Percentiles rank a stretch among this genome's conserved stretches.
These are phyloP conservation scores for Pseudocercospora fijiensis DNA, from an alignment of 2,329 filamentous ascomycete genomes.

Conservation along the genomic window DNA sequence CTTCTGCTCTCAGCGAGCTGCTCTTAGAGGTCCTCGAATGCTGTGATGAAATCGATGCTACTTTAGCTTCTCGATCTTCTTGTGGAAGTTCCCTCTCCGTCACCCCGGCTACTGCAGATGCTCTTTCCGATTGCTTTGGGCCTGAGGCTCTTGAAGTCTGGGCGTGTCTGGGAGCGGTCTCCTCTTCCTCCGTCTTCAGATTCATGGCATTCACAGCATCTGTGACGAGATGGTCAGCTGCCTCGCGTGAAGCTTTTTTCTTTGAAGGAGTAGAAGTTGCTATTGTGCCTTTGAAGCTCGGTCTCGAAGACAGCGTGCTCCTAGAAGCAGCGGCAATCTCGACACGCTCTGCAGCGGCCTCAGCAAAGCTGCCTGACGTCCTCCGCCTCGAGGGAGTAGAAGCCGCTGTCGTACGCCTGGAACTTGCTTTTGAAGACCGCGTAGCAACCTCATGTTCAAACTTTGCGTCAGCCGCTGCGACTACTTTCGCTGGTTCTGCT, in stretches of 20 bases:
- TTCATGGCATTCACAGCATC: too few relatives aligned
- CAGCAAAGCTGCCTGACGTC: too few relatives aligned
- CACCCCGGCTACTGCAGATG: neutral
- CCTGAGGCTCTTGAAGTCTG: neutral
- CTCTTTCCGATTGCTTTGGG: neutral
- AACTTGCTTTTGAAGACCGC: too few relatives aligned
- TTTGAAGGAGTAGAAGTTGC: too few relatives aligned
- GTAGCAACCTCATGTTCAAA: neutral
- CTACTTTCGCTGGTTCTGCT: too few relatives aligned
- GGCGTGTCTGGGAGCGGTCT: neutral
- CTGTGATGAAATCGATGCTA: neutral
- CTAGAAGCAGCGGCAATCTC: too few relatives aligned
- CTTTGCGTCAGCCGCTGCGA: too few relatives aligned
- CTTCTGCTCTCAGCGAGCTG: neutral
- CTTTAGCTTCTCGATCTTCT: neutral
- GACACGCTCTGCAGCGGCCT: too few relatives aligned
- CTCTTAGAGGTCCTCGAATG: neutral
- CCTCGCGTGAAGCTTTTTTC: too few relatives aligned
- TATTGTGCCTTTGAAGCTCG: too few relatives aligned
- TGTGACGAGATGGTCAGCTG: too few relatives aligned
- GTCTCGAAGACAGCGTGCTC: too few relatives aligned
- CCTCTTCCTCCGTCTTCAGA: neutral
- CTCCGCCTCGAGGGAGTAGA: neutral
- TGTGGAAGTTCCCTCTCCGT: neutral
- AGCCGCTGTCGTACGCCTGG: neutral